Base-by-base conservation (phyloP, 129 eudicot genomes). In the Scalesia atractyloides region DNA sequence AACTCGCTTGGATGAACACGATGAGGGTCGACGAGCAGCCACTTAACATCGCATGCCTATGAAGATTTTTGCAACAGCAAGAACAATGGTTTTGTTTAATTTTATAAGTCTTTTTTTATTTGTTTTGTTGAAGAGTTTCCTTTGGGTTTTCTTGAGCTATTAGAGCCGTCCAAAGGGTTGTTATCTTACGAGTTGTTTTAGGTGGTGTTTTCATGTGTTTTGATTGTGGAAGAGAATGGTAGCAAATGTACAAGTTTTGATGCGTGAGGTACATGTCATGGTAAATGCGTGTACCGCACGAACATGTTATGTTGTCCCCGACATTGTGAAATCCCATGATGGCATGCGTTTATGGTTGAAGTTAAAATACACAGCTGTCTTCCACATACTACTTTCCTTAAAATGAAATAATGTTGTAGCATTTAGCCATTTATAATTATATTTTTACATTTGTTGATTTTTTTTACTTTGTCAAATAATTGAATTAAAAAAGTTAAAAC, bases 91-190 rank as follows among this genome's bases (percentile, higher is more conserved):
- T 68, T 77, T 77, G 73, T 80, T 44, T 81, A 66, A 61, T 79
- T 65, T 76, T 78, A 71, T n/a, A 18, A 8, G 72, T 3, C 22
- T 66, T 70, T 65, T 61, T 74, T 51, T 76, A 16, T 26, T 41
- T 66, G 19, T 76, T 22, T 20, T 19, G 18, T 57, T 72, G 72
- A 51, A 15, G 80, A 26, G 75, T 69, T 69, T 69, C 84, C 82
- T 83, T 83, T 81, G 83, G 91, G 81, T 88, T 88, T 88, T 85
- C 66, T 73, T 76, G 90, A 73, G 95, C 95, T 85, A 51, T 76
- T 81, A 77, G 91, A 88, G 95, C 91, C 83, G 86, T 88, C 88
- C 95, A 79, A 73, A 66, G 88, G 89, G 34, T 47, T 80, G 63
- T 74, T 74, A n/a, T n/a, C n/a, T n/a, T n/a, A 19, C 74, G 80